A percentile compares a stretch with the other conserved stretches of the same genome.
Conservation (phyloP, 345 rosid species). For the Sapria himalayana region DNA sequence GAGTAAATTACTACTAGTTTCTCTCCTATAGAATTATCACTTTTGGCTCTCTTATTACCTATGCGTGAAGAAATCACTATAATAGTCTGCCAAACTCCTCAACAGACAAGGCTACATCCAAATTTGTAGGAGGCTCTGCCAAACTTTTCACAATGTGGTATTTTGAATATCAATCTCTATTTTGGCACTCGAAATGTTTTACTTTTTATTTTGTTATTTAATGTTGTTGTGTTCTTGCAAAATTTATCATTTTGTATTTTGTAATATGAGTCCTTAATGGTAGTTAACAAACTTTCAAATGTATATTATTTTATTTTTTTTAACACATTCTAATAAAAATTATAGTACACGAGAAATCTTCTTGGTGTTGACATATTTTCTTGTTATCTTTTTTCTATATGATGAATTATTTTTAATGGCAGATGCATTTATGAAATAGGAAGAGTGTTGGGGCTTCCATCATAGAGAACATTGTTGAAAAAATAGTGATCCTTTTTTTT, state of each 20-base stretch:
- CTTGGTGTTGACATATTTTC: too few species aligned
- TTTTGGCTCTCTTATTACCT: too few species aligned
- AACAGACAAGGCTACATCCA: conserved; percentile 45
- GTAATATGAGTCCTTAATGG: conserved; percentile 30
- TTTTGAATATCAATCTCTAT: not conserved
- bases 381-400: too few species aligned
- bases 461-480: conserved; percentile 30
- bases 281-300: conserved; percentile 27
- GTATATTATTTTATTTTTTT: too few species aligned
- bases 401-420: conserved; percentile 7
- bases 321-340: too few species aligned
- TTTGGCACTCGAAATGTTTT: not conserved
- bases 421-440: conserved; percentile 68
- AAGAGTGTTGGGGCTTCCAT: conserved; percentile 52
- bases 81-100: too few species aligned
- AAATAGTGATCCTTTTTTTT: conserved; percentile 72
- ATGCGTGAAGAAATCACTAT: too few species aligned
- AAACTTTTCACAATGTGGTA: conserved; percentile 82
- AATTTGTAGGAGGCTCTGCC: conserved; percentile 43
- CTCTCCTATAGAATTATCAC: too few species aligned
- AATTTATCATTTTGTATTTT: conserved; percentile 49
- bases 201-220: not conserved
- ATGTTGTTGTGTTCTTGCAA: conserved; percentile 46
- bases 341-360: too few species aligned
- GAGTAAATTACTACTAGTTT: too few species aligned